Conservation (phyloP, 805 yeast species). For the Lipomyces mesembrius region DNA sequence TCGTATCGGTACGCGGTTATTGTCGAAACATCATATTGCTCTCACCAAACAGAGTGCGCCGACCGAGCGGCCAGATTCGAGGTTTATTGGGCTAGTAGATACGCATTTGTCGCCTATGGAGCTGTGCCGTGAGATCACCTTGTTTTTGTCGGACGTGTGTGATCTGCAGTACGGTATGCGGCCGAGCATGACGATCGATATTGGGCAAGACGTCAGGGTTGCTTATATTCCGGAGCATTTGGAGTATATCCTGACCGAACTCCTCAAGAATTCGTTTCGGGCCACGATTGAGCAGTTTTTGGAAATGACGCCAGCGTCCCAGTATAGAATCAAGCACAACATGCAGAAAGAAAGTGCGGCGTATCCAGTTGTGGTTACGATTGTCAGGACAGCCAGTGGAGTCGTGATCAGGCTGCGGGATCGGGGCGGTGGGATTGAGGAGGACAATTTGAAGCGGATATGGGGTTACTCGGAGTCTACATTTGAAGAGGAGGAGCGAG, state of each 20-base stretch:
- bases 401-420: conserved; percentile 81
- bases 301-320: conserved; percentile 16
- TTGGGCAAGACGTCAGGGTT: conserved; percentile 61
- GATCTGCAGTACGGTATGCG: conserved; percentile 79
- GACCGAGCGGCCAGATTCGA: conserved; percentile 26
- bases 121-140: conserved; percentile 65
- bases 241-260: conserved; percentile 84
- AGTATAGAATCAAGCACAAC: conserved; percentile 16
- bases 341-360: conserved; percentile 37
- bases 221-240: conserved; percentile 88
- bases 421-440: conserved; percentile 85
- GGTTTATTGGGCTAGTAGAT: conserved; percentile 69
- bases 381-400: conserved; percentile 50
- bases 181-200: conserved; percentile 63
- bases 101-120: conserved; percentile 66
- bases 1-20: conserved; percentile 81
- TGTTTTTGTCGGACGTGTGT: conserved; percentile 81
- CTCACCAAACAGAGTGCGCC: conserved; percentile 51
- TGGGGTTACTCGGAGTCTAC: conserved; percentile 89
- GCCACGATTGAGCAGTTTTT: conserved; percentile 75
- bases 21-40: conserved; percentile 83
- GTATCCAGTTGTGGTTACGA: conserved; percentile 52
- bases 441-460: conserved; percentile 64
- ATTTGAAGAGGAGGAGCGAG: conserved; percentile 61
- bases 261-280: conserved; percentile 82